phyloP scores from a whole-genome alignment of 352 stramenopile species.

The Phytopythium vexans region DNA sequence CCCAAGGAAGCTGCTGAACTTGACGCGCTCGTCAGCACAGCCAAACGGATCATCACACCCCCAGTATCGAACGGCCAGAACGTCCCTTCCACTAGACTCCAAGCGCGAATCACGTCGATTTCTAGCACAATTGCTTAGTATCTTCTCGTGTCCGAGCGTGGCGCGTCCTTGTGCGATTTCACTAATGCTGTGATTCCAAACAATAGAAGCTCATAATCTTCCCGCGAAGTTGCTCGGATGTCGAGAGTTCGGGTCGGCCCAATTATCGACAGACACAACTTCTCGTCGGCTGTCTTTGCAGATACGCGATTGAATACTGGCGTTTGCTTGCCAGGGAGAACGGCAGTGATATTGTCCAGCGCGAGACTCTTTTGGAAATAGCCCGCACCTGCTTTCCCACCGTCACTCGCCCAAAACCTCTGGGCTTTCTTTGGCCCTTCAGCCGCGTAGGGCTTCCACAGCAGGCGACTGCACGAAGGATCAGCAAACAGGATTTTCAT shows the following conservation, averaged over 20 bases:
- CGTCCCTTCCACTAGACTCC: no score
- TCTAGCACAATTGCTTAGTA: no score
- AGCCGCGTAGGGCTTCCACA: conserved; percentile 16
- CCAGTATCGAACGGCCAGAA: no score
- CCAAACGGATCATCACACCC: no score
- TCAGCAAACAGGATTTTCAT: conserved; percentile 34
- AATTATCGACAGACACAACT: conserved; percentile 35
- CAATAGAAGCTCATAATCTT: conserved; percentile 32
- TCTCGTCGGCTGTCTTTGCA: conserved; percentile 20
- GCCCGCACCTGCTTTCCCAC: conserved; percentile 3
- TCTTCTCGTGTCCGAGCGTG: not conserved
- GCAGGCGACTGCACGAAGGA: conserved; percentile 22
- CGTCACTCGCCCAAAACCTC: conserved; percentile 1
- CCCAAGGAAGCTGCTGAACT: no score
- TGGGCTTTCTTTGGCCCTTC: conserved; percentile 15
- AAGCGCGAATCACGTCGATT: no score
- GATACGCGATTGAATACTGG: conserved; percentile 29
- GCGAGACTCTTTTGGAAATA: conserved; percentile 30
- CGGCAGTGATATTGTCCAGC: conserved; percentile 25
- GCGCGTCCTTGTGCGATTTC: not conserved
- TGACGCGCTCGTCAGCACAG: no score
- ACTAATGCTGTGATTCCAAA: conserved; percentile 26
- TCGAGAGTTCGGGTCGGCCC: conserved; percentile 36
- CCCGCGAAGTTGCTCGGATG: conserved; percentile 26
- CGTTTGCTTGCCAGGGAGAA: conserved; percentile 36